A percentile compares a stretch with the other conserved stretches of the same genome.
Evolutionary conservation across 1,284 basidiomycete genomes (phyloP).

Genomic region (Amylostereum chailletii): DNA sequence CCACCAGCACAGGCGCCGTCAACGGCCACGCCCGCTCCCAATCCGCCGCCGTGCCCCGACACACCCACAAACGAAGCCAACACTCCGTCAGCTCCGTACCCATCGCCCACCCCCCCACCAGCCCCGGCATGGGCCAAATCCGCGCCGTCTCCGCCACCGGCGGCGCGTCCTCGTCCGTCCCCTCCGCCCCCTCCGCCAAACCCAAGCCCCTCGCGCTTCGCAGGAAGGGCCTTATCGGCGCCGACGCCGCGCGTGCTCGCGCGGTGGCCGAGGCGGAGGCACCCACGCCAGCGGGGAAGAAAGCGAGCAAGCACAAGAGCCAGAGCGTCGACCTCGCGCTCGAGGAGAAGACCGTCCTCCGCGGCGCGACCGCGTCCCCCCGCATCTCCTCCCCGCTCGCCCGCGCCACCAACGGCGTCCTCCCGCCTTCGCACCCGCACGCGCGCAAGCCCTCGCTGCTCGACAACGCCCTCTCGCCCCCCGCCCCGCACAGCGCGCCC

Average conservation of each 20-base stretch:
- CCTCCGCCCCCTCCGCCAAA: constrained; percentile 16
- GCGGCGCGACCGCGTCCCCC: constrained; percentile 14
- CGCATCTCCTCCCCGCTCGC: constrained; percentile 37
- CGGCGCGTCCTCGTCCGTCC: constrained; percentile 30
- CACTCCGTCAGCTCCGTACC: constrained; percentile 74
- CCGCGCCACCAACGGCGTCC: constrained; percentile 40
- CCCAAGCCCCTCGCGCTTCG: constrained; percentile 8
- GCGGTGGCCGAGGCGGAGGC: constrained; percentile 3
- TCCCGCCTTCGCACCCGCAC: constrained; percentile 62
- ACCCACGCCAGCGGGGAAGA: neutral
- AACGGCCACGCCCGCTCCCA: constrained; percentile 6
- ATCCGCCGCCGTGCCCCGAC: constrained; percentile 20
- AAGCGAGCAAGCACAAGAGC: constrained; percentile 6
- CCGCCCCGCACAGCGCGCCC: constrained; percentile 15
- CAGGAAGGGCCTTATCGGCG: constrained; percentile 22
- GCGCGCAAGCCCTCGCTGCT: constrained; percentile 65
- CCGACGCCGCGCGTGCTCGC: neutral
- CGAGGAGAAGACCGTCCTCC: too few species aligned
- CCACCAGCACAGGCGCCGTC: too few species aligned
- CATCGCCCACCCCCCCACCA: constrained; percentile 67
- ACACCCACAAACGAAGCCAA: constrained; percentile 52
- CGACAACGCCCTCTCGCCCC: constrained; percentile 42
- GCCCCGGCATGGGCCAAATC: constrained; percentile 42
- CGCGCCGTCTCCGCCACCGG: neutral
- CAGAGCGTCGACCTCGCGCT: neutral